These are phyloP conservation scores for Paralagenidium karlingii DNA, from an alignment of 352 stramenopile genomes.

Conservation along the genomic window DNA sequence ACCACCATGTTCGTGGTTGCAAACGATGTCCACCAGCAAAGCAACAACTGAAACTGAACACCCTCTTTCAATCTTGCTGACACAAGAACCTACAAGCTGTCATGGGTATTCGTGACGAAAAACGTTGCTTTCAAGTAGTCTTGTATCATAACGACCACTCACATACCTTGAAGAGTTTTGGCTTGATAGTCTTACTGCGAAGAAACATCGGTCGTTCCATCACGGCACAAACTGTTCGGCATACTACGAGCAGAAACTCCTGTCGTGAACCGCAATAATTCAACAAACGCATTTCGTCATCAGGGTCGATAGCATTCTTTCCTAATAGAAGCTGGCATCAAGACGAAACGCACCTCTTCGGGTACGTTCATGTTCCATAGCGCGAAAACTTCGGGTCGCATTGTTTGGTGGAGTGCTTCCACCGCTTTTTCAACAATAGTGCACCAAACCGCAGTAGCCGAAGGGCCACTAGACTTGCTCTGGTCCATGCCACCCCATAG, in stretches of 20 bases:
- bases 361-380: conserved; percentile 74
- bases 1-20: conserved; percentile 56
- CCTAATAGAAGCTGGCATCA: neutral
- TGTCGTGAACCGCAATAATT: conserved; percentile 5
- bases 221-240: conserved; percentile 48
- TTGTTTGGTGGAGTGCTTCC: neutral
- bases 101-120: neutral
- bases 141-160: neutral
- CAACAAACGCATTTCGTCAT: neutral
- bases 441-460: neutral
- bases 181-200: conserved; percentile 41
- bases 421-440: neutral
- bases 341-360: conserved; percentile 28
- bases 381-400: conserved; percentile 12
- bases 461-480: neutral
- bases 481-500: neutral
- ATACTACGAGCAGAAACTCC: conserved; percentile 69
- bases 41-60: too few relatives aligned
- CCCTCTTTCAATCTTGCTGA: too few relatives aligned
- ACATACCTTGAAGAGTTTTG: conserved; percentile 52
- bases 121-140: neutral
- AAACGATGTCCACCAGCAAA: conserved; percentile 67
- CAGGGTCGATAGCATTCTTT: neutral
- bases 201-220: conserved; percentile 50
- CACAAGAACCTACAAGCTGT: conserved; percentile 15